A percentile compares a stretch with the other conserved stretches of the same genome.
These are phyloP conservation scores for Telfairia occidentalis DNA, from an alignment of 331 rosid genomes.

Conservation along the genomic window DNA sequence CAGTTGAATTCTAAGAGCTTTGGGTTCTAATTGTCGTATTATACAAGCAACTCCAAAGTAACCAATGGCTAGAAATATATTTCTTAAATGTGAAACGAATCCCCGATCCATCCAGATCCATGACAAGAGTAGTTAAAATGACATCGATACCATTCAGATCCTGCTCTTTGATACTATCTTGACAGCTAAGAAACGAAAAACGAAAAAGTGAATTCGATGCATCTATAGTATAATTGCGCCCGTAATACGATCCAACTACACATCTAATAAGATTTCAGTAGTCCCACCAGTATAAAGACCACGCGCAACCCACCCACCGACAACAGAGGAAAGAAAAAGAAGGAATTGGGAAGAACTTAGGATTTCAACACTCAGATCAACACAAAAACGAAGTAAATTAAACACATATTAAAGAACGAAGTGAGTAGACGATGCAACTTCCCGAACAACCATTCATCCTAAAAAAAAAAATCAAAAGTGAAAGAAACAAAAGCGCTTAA, in stretches of 20 bases:
- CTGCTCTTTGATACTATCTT: not conserved
- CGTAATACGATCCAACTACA: not conserved
- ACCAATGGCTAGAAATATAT: not conserved
- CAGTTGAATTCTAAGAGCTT: not conserved
- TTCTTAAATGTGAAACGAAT: not conserved
- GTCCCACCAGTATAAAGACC: not conserved
- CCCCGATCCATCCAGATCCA: slow-evolving; percentile 6
- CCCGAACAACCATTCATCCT: too few relatives aligned
- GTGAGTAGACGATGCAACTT: not conserved
- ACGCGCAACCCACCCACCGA: not conserved
- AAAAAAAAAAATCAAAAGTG: too few relatives aligned
- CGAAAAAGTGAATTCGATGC: not conserved
- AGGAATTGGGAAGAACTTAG: not conserved
- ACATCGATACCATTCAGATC: not conserved
- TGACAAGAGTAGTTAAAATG: not conserved
- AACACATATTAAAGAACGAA: not conserved
- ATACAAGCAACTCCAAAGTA: not conserved
- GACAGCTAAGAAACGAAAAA: not conserved
- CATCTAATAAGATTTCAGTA: not conserved
- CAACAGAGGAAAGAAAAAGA: not conserved
- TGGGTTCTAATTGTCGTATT: not conserved
- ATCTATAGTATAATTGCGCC: not conserved
- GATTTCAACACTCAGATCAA: not conserved
- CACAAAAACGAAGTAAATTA: not conserved
- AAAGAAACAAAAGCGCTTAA: too few relatives aligned